Evolutionary conservation across 2,329 filamentous ascomycete species (phyloP), one percentile per base, ranked within the genome.

Genomic region (Fusarium subglutinans): DNA sequence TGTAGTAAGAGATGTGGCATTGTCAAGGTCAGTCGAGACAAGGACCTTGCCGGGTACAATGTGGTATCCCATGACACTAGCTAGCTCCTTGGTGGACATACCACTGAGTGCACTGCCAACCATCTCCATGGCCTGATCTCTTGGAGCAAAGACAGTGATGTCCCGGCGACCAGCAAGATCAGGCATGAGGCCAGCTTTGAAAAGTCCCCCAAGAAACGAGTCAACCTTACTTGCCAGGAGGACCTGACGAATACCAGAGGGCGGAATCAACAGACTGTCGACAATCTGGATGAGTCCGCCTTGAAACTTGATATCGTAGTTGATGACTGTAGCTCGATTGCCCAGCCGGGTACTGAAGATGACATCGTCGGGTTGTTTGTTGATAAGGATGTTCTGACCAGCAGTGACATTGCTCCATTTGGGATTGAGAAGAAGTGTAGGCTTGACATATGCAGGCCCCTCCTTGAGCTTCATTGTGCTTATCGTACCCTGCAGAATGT

Each of bases 61-160:
- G 79, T 94, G 92, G 81, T 94, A 94, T 33, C 85, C 82, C 40
- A 93, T 84, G 57, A 93, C 86, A 35, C 79, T 80, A 5, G 84
- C 79, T 4, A 92, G 83, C 20, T 89, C 80, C 9, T 85, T 80
- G 1, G 81, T 78, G 30, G 84, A 84, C 37, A 91, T 79, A 65
- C 85, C 85, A 35, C 81, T 79, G 17, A 90, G 77, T 33, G 86
- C 82, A 56, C 85, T 88, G 63, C 87, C 89, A 48, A 92, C 88
- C 33, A 83, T 80, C 40, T 86, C 83, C 82, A 93, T 90, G 18
- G 90, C 90, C 5, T 82, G 82, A 79, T 92, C 90, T 77, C 83
- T 86, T 4, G 91, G 91, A 2, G 88, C 90, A 72, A 93, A 93
- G 70, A 93, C 84, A 63, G 91, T 93, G 44, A 93, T 73, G 76